Base-by-base conservation (phyloP, 2,329 filamentous ascomycete species). In the Fusarium equiseti region DNA sequence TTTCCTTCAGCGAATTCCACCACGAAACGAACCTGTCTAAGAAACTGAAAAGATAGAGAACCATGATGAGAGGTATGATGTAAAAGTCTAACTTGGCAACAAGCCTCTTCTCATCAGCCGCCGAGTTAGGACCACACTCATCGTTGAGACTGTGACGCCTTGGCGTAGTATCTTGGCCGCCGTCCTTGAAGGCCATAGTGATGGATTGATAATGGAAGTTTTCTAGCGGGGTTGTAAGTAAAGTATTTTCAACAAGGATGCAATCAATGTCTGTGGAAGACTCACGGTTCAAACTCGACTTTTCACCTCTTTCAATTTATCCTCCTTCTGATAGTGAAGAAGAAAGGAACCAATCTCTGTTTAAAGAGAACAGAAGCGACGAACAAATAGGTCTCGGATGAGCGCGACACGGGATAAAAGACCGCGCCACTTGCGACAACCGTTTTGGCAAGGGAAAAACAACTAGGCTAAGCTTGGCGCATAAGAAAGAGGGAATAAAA, bases 41-140 rank as follows among this genome's bases (percentile, higher is more conserved):
- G 77, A 94, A 95, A 71, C 89, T 91, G 71, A 94, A 89, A 16
- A 94, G 84, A 77, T 95, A 95, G 18, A 92, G 79, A 9, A 87
- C 78, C 87, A 92, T 91, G 10, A 92, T 83, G 22, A 92, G 81
- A 4, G 91, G 91, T 16, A 93, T 85, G 27, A 93, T 84, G 74
- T 87, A 84, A 16, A 83, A 65, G 77, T 93, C 91, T 32, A 93
- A 79, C 78, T 91, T 92, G 59, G 88, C 83, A 45, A 92, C 82
- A 24, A 93, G 82, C 69, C 83, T 85, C 72, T 82, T 83, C 79
- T 92, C 84, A n/a, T 78, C 69, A 15, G 43, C 58, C 10, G 52
- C 57, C n/a, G 58, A 68, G 42, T 70, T 63, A 18, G 57, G 32
- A 51, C 60, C 63, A 48, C 57, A 50, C 52, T 74, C 72, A 29